A percentile compares a stretch with the other conserved stretches of the same genome.
Evolutionary conservation across 2,329 filamentous ascomycete species (phyloP).

Genomic region (Pseudocercospora cruenta): DNA sequence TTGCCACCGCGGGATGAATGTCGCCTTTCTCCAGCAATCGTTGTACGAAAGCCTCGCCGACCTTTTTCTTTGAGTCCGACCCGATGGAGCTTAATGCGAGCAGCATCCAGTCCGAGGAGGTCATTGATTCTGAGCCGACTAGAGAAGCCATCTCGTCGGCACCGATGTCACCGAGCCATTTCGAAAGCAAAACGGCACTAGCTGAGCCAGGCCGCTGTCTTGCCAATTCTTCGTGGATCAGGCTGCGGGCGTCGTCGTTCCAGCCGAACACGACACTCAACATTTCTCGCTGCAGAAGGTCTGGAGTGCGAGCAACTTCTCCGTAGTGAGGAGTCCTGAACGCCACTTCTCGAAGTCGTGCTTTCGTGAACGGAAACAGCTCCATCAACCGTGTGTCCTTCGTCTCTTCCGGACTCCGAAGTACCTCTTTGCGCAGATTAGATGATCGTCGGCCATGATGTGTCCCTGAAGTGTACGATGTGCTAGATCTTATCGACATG

Average conservation of each 20-base stretch:
- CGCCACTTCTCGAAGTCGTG: constrained; percentile 78
- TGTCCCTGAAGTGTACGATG: constrained; percentile 46
- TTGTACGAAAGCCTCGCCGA: constrained; percentile 88
- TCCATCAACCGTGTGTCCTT: constrained; percentile 65
- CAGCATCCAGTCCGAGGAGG: constrained; percentile 95
- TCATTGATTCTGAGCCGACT: constrained; percentile 78
- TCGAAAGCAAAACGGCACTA: constrained; percentile 78
- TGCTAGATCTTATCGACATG: constrained; percentile 50
- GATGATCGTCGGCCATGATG: constrained; percentile 58
- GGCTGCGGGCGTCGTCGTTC: constrained; percentile 78
- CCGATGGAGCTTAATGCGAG: constrained; percentile 88
- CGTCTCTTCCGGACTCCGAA: constrained; percentile 73
- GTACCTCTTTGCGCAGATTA: constrained; percentile 76
- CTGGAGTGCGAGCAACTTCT: constrained; percentile 51
- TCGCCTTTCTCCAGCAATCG: constrained; percentile 87
- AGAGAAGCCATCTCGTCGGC: constrained; percentile 79
- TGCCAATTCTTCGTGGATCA: constrained; percentile 82
- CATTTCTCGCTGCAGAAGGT: constrained; percentile 88
- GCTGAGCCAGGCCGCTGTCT: constrained; percentile 74
- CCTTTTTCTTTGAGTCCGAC: constrained; percentile 75
- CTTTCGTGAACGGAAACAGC: constrained; percentile 83
- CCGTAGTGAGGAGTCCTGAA: constrained; percentile 70
- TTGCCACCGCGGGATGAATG: constrained; percentile 86
- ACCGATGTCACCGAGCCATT: constrained; percentile 88
- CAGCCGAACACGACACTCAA: constrained; percentile 92